Evolutionary conservation across 2,329 filamentous ascomycete genomes (phyloP), one percentile per base, ranked within the genome.

Genomic region (Lecanicillium sp.): DNA sequence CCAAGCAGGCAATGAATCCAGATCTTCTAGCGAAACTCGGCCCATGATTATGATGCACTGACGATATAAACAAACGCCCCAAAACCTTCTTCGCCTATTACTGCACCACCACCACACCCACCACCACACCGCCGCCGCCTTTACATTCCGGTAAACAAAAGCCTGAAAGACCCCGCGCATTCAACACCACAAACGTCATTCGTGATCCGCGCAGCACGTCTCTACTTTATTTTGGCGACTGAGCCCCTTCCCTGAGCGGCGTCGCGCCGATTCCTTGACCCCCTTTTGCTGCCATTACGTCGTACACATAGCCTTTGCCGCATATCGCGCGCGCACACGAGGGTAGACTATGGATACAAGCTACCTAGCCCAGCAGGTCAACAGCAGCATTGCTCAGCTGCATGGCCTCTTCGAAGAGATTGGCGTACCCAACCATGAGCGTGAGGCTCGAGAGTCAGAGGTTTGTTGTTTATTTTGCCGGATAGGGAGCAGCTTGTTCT

Each of bases 351-450:
- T 95, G 80, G 89, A 95, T 65, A 87, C 89, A 43, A 86, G 85
- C 60, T 94, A 94, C 63, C 73, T 96, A 57, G 85, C 87, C 52
- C 87, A 94, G 61, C 92, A 96, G 76, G 86, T 98, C 65, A 92
- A 87, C 50, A 87, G 78, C 54, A 95, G 95, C 57, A 88, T 96
- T 58, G 79, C 78, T 61, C 88, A 95, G 64, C 75, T 98, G 44
- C 90, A 96, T 64, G 85, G 84, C 48, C 76, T 96, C 42, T 98
- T 95, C 56, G 92, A 98, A 60, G 90, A 98, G 58, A 98, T 98
- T 55, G 92, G 92, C 43, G 85, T 98, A n/a, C 78, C 90, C 19
- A 79, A 70, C 54, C 88, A 95, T 78, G 92, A 96, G 62, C 84
- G 92, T 55, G 88, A 96, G 57, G 73, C 78, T 35, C 76, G 92